Evolutionary conservation across 306 rosid genomes (phyloP).

Genomic region (Vigna radiata): DNA sequence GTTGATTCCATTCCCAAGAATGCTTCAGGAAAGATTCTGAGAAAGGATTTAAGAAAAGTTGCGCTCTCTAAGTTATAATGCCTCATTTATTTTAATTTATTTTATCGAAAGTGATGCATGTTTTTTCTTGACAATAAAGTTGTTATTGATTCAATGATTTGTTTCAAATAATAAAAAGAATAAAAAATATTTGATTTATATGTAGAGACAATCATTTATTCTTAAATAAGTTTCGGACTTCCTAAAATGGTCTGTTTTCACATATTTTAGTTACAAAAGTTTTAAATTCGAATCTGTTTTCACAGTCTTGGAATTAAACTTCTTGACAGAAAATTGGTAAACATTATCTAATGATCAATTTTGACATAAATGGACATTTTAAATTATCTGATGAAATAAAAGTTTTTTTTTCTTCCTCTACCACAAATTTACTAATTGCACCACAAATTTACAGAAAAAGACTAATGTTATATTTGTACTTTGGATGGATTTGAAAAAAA

Average conservation of each 20-base stretch:
- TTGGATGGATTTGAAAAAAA: too few species aligned
- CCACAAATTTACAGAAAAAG: too few species aligned
- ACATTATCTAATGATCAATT: background rate
- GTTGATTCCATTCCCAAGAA: constrained; percentile 61
- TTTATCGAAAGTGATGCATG: background rate
- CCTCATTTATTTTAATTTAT: background rate
- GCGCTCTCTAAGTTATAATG: constrained; percentile 35
- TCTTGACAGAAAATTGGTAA: background rate
- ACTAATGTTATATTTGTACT: too few species aligned
- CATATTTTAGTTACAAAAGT: too few species aligned
- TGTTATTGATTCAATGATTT: background rate
- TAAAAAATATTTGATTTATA: background rate
- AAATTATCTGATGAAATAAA: background rate
- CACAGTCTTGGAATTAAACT: too few species aligned
- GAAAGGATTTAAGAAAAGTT: constrained; percentile 62
- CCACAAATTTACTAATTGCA: too few species aligned
- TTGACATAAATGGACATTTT: background rate
- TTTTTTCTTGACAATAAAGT: background rate
- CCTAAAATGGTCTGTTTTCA: too few species aligned
- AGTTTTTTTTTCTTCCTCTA: background rate
- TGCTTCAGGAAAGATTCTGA: constrained; percentile 61
- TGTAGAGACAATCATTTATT: too few species aligned
- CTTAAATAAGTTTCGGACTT: too few species aligned
- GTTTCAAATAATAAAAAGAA: background rate
- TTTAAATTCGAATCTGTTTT: too few species aligned